These are phyloP conservation scores for Neoarthrinium moseri DNA, from an alignment of 2,329 filamentous ascomycete species.

Conservation along the genomic window DNA sequence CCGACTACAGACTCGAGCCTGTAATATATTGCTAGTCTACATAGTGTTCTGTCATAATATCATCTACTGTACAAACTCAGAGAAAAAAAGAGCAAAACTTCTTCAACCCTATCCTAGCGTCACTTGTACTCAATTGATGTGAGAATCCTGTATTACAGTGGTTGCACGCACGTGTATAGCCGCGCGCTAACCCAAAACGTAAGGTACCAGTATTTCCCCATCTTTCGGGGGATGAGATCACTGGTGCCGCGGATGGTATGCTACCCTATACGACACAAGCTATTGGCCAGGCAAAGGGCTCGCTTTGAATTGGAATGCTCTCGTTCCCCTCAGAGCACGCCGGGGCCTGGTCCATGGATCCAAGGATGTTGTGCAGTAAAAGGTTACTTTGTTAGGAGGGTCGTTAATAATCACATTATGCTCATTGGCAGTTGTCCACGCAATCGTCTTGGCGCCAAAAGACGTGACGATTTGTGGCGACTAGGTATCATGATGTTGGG, in stretches of 20 bases:
- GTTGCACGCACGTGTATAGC: neutral
- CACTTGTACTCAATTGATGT: too few species aligned
- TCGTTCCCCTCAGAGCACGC: neutral
- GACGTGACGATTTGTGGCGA: too few species aligned
- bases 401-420: slow-evolving; percentile 1
- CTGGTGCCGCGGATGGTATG: neutral
- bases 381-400: slow-evolving; percentile 4
- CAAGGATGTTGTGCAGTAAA: neutral
- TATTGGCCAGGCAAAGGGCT: neutral
- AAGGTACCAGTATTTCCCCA: neutral
- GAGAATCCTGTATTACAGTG: neutral
- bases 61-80: neutral
- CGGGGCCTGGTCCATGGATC: neutral
- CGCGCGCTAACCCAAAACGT: neutral
- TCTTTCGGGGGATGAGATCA: neutral
- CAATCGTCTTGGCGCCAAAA: neutral
- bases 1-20: too few species aligned
- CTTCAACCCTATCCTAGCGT: neutral
- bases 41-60: neutral
- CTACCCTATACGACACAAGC: neutral
- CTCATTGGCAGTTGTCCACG: neutral
- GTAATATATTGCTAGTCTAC: neutral
- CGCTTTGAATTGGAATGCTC: neutral
- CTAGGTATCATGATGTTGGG: neutral
- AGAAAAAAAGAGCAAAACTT: too few species aligned